Percentiles rank a stretch among this genome's conserved stretches.
phyloP scores from a whole-genome alignment of 352 stramenopile genomes.

The Phytophthora hybrid region DNA sequence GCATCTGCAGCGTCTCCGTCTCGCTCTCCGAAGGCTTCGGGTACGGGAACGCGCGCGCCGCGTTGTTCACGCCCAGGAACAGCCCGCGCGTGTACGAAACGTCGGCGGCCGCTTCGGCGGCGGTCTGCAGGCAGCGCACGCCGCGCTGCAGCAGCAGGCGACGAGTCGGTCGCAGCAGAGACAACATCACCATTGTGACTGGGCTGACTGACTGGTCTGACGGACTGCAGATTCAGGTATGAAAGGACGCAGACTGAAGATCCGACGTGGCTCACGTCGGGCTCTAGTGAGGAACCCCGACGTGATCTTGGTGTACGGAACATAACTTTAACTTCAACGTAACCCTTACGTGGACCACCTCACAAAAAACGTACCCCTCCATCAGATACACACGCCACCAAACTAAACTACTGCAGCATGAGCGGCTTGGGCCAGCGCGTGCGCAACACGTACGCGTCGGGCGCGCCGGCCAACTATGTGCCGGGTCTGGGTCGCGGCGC shows the following conservation, averaged over 20 bases:
- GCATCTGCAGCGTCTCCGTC: conserved; percentile 86
- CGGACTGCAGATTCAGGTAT: conserved; percentile 16
- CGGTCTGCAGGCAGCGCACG: conserved; percentile 69
- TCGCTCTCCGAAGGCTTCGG: conserved; percentile 74
- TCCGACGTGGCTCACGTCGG: conserved; percentile 16
- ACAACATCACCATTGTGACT: conserved; percentile 44
- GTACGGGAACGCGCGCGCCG: conserved; percentile 81
- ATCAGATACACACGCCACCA: too few species aligned
- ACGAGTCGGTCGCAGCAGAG: conserved; percentile 45
- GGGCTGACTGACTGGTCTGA: neutral
- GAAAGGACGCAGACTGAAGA: conserved; percentile 25
- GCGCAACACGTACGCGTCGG: conserved; percentile 87
- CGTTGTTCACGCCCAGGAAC: conserved; percentile 88
- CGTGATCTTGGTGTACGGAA: conserved; percentile 1
- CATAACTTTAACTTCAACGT: too few species aligned
- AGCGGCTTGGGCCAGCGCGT: conserved; percentile 75
- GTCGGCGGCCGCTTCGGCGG: conserved; percentile 62
- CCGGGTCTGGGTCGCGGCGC: conserved; percentile 95
- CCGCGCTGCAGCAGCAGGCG: conserved; percentile 29
- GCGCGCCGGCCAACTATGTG: conserved; percentile 96
- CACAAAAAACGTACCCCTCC: too few species aligned
- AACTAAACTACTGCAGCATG: conserved; percentile 52
- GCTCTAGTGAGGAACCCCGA: conserved; percentile 3
- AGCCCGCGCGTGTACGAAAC: conserved; percentile 87
- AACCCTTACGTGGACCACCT: too few species aligned